Percentiles rank a stretch among this genome's conserved stretches.
Conservation (phyloP, 2,329 filamentous ascomycete species). For the Cercospora beticola region DNA sequence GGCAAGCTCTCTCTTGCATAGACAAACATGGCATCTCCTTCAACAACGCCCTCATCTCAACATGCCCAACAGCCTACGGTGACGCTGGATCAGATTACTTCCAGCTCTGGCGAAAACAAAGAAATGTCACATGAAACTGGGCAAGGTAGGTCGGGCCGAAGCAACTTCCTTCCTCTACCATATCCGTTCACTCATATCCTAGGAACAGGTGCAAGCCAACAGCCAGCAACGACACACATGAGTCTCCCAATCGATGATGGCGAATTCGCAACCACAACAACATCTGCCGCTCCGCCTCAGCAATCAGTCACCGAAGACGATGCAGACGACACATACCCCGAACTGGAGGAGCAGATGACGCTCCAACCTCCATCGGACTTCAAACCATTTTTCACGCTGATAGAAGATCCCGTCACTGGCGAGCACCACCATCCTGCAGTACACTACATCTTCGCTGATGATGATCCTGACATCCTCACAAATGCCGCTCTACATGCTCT, state of each 20-base stretch:
- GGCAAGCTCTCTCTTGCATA: background rate
- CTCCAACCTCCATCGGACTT: slow-evolving; percentile 53
- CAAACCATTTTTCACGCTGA: slow-evolving; percentile 78
- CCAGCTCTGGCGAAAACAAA: background rate
- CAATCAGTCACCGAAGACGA: slow-evolving; percentile 12
- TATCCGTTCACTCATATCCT: background rate
- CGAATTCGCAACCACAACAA: slow-evolving; percentile 10
- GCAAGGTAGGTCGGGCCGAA: background rate
- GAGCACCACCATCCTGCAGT: slow-evolving; percentile 80
- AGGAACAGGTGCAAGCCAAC: background rate
- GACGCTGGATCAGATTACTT: no score
- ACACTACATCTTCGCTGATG: slow-evolving; percentile 91
- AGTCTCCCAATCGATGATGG: slow-evolving; percentile 18
- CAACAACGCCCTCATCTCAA: background rate
- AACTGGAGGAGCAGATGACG: slow-evolving; percentile 18
- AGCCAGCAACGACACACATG: background rate
- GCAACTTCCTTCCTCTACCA: background rate
- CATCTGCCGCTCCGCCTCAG: background rate
- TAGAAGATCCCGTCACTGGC: slow-evolving; percentile 71
- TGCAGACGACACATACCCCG: slow-evolving; percentile 25
- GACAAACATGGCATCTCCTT: background rate
- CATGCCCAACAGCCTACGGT: background rate
- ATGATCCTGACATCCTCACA: slow-evolving; percentile 76
- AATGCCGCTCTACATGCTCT: slow-evolving; percentile 60
- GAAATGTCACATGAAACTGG: background rate